A percentile compares a stretch with the other conserved stretches of the same genome.
These are phyloP conservation scores for Hypoxylon lenormandii DNA, from an alignment of 495 filamentous ascomycete genomes.

Conservation along the genomic window DNA sequence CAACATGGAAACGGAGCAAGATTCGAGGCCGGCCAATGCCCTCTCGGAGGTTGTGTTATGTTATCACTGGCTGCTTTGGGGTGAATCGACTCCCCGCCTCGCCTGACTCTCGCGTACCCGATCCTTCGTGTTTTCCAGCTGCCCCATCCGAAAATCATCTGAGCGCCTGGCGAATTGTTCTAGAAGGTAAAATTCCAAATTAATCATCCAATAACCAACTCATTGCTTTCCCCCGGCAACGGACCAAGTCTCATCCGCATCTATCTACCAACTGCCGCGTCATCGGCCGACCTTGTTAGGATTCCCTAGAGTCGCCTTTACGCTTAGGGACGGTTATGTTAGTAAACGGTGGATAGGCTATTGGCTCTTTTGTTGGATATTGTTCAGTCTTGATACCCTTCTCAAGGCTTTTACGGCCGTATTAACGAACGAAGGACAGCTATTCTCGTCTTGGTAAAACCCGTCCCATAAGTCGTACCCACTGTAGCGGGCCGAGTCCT, in stretches of 20 bases:
- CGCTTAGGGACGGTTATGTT: not conserved
- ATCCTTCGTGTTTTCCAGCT: constrained; percentile 27
- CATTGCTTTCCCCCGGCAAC: not conserved
- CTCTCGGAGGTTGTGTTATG: not conserved
- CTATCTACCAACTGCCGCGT: constrained; percentile 9
- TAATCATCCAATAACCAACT: not conserved
- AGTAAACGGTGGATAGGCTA: not conserved
- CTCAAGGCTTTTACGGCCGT: not conserved
- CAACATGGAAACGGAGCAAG: constrained; percentile 2
- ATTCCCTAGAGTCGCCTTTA: not conserved
- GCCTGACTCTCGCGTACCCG: not conserved
- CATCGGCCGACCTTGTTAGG: constrained; percentile 4
- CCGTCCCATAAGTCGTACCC: not conserved
- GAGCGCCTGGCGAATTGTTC: constrained; percentile 23
- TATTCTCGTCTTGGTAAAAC: not conserved
- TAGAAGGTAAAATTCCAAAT: constrained; percentile 17
- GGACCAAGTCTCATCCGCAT: constrained; percentile 1
- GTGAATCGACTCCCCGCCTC: constrained; percentile 1
- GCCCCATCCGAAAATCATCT: constrained; percentile 7
- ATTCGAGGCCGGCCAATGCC: not conserved
- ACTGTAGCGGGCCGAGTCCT: constrained; percentile 6
- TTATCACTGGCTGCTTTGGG: not conserved
- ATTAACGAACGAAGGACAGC: not conserved
- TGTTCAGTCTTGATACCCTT: not conserved
- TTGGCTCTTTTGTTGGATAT: not conserved